Base-by-base conservation (phyloP, 345 rosid genomes). In the Boechera stricta region DNA sequence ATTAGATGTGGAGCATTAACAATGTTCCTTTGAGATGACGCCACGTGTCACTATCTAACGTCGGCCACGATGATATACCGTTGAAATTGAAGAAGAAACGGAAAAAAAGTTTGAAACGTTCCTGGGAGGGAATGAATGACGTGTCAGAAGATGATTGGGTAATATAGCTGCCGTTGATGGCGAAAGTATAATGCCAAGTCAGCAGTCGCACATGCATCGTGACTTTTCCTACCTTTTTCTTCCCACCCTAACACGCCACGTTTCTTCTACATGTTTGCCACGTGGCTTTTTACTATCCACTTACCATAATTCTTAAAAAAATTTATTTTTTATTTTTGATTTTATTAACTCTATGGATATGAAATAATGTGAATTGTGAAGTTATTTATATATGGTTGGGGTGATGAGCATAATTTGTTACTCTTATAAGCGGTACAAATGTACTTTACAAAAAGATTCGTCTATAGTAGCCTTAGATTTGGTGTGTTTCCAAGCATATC, bases 221-320 rank as follows among this genome's bases (percentile, higher is more conserved):
- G 91, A 84, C 84, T 84, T 74, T 67, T 77, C 77, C 56, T 35
- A 53, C 44, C 41, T 41, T 48, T 31, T 29, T 48, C 71, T 70
- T 68, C 79, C 66, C 75, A 77, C 76, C 74, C 79, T 64, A 62
- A 44, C 84, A 80, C 81, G 84, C 89, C 87, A 82, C 84, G 83
- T 81, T 85, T 73, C 79, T 66, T 41, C 36, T 78, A 52, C 35
- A 68, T 71, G 44, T 72, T 48, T 28, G 55, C 86, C 88, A 83
- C 84, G 78, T 82, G 86, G 81, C 71, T 38, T 51, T 73, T 63
- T 53, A 26, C 6, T 67, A 75, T 67, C 76, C 81, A 45, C 74
- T 61, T 16, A 10, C 35, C 49, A 21, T 71, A 44, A 6, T 42
- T 31, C 12, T 39, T 39, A 24, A 35, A 10, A 12, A 8, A 4